Evolutionary conservation across 257 asterid species (phyloP).

Genomic region (Solanum rostratum): DNA sequence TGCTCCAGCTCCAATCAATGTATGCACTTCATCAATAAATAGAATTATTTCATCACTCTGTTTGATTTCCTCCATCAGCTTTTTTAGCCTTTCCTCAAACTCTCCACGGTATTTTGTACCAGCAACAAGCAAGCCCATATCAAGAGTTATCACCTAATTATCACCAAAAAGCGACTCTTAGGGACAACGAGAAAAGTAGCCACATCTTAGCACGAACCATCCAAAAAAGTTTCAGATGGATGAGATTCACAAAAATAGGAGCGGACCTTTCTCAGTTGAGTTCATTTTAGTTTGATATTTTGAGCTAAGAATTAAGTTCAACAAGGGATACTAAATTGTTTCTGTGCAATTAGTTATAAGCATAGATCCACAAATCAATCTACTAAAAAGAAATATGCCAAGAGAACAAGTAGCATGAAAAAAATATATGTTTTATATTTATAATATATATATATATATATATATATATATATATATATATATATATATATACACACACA

Average conservation of each 20-base stretch:
- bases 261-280: not conserved
- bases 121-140: conserved; percentile 94
- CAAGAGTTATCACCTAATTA: conserved; percentile 80
- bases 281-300: not conserved
- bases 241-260: not conserved
- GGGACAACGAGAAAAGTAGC: not conserved
- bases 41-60: conserved; percentile 89
- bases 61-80: conserved; percentile 88
- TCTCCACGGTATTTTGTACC: conserved; percentile 99
- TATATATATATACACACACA: too few relatives aligned
- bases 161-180: not conserved
- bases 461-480: too few relatives aligned
- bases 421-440: too few relatives aligned
- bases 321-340: not conserved
- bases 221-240: not conserved
- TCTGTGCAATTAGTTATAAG: not conserved
- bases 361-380: not conserved
- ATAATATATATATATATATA: not conserved
- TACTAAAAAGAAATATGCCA: not conserved
- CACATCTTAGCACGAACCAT: not conserved
- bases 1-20: conserved; percentile 98
- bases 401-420: not conserved
- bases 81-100: conserved; percentile 93
- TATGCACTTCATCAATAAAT: conserved; percentile 95
- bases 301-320: not conserved